These are phyloP conservation scores for Gossypium lobatum DNA, from an alignment of 441 rosid genomes.

Conservation along the genomic window DNA sequence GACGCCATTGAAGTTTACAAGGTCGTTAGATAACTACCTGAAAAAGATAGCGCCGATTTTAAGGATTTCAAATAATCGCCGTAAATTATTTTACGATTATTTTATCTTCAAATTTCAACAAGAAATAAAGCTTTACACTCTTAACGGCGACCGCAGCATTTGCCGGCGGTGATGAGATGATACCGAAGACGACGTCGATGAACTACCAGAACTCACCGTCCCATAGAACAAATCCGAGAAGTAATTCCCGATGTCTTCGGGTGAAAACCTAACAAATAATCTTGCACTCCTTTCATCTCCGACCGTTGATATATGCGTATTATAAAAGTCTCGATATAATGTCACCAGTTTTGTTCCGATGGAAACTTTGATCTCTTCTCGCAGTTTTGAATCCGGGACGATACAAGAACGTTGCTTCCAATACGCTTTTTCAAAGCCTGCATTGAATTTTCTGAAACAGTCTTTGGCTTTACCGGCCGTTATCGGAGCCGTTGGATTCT, in stretches of 20 bases:
- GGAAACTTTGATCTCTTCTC: conserved; percentile 48
- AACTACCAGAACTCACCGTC: not conserved
- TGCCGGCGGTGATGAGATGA: conserved; percentile 26
- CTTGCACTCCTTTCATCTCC: conserved; percentile 21
- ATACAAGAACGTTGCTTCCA: conserved; percentile 36
- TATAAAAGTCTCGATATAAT: conserved; percentile 48
- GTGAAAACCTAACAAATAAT: conserved; percentile 29
- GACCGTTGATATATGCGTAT: conserved; percentile 25
- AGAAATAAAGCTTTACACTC: not conserved
- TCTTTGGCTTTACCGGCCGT: conserved; percentile 35
- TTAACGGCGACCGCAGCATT: not conserved
- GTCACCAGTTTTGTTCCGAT: conserved; percentile 36
- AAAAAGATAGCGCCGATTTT: not conserved
- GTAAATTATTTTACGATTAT: not conserved
- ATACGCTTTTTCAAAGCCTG: conserved; percentile 46
- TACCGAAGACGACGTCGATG: conserved; percentile 19
- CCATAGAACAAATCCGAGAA: conserved; percentile 34
- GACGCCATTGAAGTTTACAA: not conserved
- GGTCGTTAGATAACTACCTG: not conserved
- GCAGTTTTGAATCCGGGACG: conserved; percentile 37
- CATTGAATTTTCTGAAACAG: conserved; percentile 37
- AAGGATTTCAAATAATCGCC: not conserved
- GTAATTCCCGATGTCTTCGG: conserved; percentile 40
- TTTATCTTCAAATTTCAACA: not conserved
- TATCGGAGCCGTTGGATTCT: conserved; percentile 20